These are phyloP conservation scores for Entrophospora sp. DNA, from an alignment of 192 early-diverging fungal species.

Conservation along the genomic window DNA sequence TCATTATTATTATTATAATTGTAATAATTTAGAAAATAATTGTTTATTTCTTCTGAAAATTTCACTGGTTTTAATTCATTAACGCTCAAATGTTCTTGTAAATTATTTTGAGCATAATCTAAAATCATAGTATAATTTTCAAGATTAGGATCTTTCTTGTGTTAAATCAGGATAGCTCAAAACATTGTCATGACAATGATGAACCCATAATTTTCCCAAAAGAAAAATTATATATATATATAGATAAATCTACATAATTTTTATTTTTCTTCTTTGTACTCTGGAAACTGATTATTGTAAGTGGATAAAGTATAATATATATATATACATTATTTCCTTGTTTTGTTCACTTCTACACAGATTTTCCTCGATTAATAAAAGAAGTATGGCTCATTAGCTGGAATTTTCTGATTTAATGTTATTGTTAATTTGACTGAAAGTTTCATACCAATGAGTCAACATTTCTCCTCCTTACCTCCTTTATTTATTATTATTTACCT, in stretches of 20 bases:
- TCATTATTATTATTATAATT: too few species aligned
- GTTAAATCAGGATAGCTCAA: too few species aligned
- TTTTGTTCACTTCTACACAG: background rate
- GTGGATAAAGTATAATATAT: background rate
- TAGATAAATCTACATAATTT: background rate
- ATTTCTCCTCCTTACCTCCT: too few species aligned
- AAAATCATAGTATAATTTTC: too few species aligned
- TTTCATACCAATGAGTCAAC: background rate
- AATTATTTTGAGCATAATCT: too few species aligned
- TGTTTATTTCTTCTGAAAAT: background rate
- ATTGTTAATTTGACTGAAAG: background rate
- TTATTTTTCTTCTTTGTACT: background rate
- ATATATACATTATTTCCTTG: too few species aligned
- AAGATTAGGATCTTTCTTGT: too few species aligned
- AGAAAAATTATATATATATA: too few species aligned
- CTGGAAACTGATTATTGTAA: background rate
- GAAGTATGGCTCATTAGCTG: background rate
- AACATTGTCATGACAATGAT: too few species aligned
- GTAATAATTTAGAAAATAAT: slow-evolving; percentile 1
- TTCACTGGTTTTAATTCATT: too few species aligned
- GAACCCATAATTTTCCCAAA: background rate
- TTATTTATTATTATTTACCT: too few species aligned
- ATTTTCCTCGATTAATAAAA: background rate
- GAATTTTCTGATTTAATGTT: background rate
- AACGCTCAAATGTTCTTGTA: too few species aligned